These are phyloP conservation scores for Globisporangium carolinianum DNA, from an alignment of 352 stramenopile species.

Conservation along the genomic window DNA sequence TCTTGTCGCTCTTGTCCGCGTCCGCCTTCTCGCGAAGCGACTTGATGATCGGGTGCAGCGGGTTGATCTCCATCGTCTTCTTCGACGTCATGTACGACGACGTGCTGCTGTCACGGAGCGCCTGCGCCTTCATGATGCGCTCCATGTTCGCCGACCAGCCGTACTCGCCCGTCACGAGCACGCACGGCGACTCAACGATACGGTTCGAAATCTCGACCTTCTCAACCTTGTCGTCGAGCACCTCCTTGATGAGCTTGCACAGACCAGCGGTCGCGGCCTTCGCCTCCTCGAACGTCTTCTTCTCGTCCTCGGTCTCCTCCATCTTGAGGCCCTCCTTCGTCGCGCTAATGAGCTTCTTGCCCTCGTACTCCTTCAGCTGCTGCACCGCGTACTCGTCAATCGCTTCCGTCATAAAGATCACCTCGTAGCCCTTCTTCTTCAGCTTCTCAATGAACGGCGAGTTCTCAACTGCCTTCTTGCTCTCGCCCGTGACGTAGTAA, in stretches of 20 bases:
- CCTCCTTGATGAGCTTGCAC: slow-evolving; percentile 99
- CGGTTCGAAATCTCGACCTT: slow-evolving; percentile 99
- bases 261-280: slow-evolving; percentile 96
- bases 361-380: slow-evolving; percentile 99
- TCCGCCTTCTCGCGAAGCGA: slow-evolving; percentile 97
- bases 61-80: slow-evolving; percentile 99
- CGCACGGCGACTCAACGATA: slow-evolving; percentile 97
- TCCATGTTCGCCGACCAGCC: slow-evolving; percentile 99
- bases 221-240: slow-evolving; percentile 99
- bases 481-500: slow-evolving; percentile 99
- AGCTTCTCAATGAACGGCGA: slow-evolving; percentile 99
- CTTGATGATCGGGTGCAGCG: slow-evolving; percentile 97
- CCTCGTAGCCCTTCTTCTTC: slow-evolving; percentile 99
- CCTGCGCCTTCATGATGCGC: slow-evolving; percentile 99
- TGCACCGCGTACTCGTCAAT: slow-evolving; percentile 99
- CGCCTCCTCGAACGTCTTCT: slow-evolving; percentile 98
- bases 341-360: slow-evolving; percentile 99
- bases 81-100: slow-evolving; percentile 99
- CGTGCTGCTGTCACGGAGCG: slow-evolving; percentile 95
- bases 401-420: slow-evolving; percentile 99
- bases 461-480: slow-evolving; percentile 98
- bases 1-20: slow-evolving; percentile 99
- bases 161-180: slow-evolving; percentile 99
- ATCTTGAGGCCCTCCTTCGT: slow-evolving; percentile 98
- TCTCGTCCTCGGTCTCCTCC: slow-evolving; percentile 95